Evolutionary conservation across 768 basidiomycete genomes (phyloP).

Genomic region (Lactarius tabidus): DNA sequence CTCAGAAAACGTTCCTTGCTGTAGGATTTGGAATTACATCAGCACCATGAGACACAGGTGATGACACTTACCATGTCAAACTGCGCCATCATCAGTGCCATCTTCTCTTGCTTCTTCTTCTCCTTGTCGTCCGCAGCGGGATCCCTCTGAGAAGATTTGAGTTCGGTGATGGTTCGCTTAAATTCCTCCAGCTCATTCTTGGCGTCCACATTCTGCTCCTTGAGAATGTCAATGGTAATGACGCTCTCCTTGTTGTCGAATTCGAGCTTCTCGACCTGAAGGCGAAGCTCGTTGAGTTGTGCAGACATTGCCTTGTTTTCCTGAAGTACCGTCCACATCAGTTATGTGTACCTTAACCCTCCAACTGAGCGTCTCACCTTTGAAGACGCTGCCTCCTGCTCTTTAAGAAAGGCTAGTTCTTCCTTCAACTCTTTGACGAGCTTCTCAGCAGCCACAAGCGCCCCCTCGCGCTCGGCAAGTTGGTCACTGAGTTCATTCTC

Average conservation of each 20-base stretch:
- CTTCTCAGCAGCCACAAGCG: constrained; percentile 76
- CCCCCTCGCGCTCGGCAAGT: constrained; percentile 87
- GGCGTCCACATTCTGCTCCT: constrained; percentile 89
- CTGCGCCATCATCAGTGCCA: constrained; percentile 99
- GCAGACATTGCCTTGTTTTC: constrained; percentile 94
- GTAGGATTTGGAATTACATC: constrained; percentile 17
- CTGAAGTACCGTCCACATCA: constrained; percentile 35
- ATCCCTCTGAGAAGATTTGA: constrained; percentile 79
- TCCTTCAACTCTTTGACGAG: constrained; percentile 83
- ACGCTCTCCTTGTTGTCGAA: constrained; percentile 95
- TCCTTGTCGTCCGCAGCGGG: constrained; percentile 94
- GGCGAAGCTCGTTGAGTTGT: constrained; percentile 87
- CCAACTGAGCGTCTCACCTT: constrained; percentile 46
- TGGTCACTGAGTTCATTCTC: constrained; percentile 96
- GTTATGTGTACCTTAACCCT: constrained; percentile 3
- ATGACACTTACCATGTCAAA: constrained; percentile 77
- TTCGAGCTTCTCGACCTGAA: constrained; percentile 87
- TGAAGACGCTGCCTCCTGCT: constrained; percentile 76
- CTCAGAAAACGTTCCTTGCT: constrained; percentile 94
- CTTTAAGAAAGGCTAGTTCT: constrained; percentile 85
- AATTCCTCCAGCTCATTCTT: constrained; percentile 88
- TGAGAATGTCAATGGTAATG: constrained; percentile 91
- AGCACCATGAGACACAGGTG: neutral
- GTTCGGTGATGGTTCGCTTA: constrained; percentile 68
- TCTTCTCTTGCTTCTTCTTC: constrained; percentile 98